Evolutionary conservation across 257 asterid species (phyloP), one percentile per base, ranked within the genome.

Genomic region (Nicotiana undulata): DNA sequence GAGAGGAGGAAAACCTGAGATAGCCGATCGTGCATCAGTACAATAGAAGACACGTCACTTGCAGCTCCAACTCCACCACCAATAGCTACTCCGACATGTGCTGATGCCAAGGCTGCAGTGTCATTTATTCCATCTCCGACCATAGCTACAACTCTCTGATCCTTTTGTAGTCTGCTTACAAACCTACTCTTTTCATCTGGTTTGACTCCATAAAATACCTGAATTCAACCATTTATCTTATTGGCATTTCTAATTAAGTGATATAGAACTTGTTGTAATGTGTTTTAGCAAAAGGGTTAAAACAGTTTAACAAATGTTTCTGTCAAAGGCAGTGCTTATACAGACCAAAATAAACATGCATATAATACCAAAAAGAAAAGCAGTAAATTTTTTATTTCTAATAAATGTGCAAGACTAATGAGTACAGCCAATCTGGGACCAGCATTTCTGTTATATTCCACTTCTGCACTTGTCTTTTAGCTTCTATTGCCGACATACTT

Each of bases 41-140:
- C 98, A 83, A 96, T 88, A 24, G 98, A 94, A 75, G 99, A 90
- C 76, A 92, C 99, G 85, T 96, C 99, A 84, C 98, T 92, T 70
- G 99, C 99, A 84, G 98, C 99, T 79, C 97, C 98, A 24, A 91
- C 99, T 82, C 98, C 98, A 9, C 97, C 97, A 64, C 95, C 97
- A 64, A 96, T 91, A 63, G 99, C 99, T 78, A 96, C 84, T 80
- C 99, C 99, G 37, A 96, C 98, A 83, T 96, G 97, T 26, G 99
- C 90, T 80, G 93, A 86, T 84, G 99, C 98, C 83, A 96, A 86
- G 81, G 99, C 99, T 85, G 99, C 99, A 80, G 98, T 94, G 82
- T 96, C 99, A 85, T 96, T 96, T 75, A 96, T 94, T 80, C 99
- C 99, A 84, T 96, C 99, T 63, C 99, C 99, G 74, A 96, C 99